Base-by-base conservation (phyloP, 2,329 filamentous ascomycete genomes). In the Bipolaris bicolor region DNA sequence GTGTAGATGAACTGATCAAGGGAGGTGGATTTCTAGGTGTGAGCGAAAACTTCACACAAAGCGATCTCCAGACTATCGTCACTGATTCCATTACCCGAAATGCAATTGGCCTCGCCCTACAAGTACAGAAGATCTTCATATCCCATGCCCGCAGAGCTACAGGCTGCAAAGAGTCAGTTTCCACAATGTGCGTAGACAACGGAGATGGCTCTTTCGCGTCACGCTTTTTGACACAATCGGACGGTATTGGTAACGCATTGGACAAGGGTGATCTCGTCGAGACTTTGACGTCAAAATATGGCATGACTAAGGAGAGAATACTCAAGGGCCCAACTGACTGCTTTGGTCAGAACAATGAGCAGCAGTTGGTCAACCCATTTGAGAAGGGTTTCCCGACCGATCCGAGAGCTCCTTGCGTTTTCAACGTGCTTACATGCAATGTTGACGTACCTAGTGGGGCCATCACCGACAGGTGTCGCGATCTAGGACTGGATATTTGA, bases 31-130 rank as follows among this genome's bases (percentile, higher is more conserved):
- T 58, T 41, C 31, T 58, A 7, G 55, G 55, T n/a, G 20, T 51
- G 10, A 58, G 45, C 45, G 40, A 47, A 34, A 58, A 58, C 50
- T 58, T 58, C 29, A 58, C 50, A n/a, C 55, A 58, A 31, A 41
- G 29, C 15, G 55, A 54, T 31, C 18, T 58, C 15, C 50, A 54
- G 36, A 11, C 26, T 7, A 7, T 13, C 10, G 46, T 58, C 13
- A 54, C 41, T 20, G 55, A 54, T 20, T 5, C 51, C 51, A 43
- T 43, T 5, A 43, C 18, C 18, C 18, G n/a, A 5, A 1, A 43
- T 6, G 7, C 39, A n/a, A 43, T 43, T 18, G 39, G 39, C 15
- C 39, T 43, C 16, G 18, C 39, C 16, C 11, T 43, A 11, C 39
- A 43, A 20, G 39, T 18, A 3, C 18, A 43, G 18, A 43, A 43